These are phyloP conservation scores for Sporothrix pseudoabietina DNA, from an alignment of 2,329 filamentous ascomycete species.

Conservation along the genomic window DNA sequence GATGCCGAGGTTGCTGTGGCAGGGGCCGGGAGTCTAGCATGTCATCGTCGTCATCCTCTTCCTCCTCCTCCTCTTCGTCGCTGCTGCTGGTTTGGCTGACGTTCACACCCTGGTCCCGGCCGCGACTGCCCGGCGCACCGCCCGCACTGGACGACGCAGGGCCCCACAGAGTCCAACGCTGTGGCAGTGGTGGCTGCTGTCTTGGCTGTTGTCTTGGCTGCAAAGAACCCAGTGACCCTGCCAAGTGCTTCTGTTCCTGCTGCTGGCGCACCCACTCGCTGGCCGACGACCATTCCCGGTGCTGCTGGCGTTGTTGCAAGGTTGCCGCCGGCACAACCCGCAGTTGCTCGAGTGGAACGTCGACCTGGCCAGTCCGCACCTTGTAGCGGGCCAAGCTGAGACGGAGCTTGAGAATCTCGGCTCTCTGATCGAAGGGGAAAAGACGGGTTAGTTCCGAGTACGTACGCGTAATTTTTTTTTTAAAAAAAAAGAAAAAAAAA, in stretches of 20 bases:
- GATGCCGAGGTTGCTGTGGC: constrained; percentile 28
- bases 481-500: no score
- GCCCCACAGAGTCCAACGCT: constrained; percentile 25
- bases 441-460: background rate
- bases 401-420: constrained; percentile 67
- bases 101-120: background rate
- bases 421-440: constrained; percentile 50
- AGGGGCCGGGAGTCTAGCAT: constrained; percentile 9
- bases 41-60: constrained; percentile 12
- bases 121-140: background rate
- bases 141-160: constrained; percentile 15
- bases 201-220: constrained; percentile 1
- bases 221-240: constrained; percentile 4
- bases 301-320: constrained; percentile 7
- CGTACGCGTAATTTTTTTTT: background rate
- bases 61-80: background rate
- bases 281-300: background rate
- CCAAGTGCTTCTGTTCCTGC: constrained; percentile 19
- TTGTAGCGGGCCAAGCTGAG: constrained; percentile 74
- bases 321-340: constrained; percentile 45
- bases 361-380: constrained; percentile 70
- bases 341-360: constrained; percentile 64
- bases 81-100: constrained; percentile 13
- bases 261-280: constrained; percentile 29
- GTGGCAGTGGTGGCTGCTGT: constrained; percentile 16